Conservation (phyloP, 257 asterid species). For the Solanum pinnatisectum region DNA sequence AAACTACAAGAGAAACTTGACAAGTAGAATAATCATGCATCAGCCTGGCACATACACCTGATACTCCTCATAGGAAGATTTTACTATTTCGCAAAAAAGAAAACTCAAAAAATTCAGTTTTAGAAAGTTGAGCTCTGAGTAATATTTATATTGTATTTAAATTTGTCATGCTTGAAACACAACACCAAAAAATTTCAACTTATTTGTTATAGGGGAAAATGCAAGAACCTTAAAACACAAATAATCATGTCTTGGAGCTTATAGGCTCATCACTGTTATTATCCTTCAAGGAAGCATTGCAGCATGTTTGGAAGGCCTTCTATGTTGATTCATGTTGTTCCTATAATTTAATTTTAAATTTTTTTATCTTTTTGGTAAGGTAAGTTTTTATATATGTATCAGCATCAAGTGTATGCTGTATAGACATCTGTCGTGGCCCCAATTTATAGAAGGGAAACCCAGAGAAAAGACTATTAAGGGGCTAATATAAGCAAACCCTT, state of each 20-base stretch:
- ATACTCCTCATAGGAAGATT: not conserved
- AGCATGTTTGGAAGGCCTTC: not conserved
- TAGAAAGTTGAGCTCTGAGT: not conserved
- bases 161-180: not conserved
- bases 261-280: not conserved
- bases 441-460: not conserved
- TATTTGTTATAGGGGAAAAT: not conserved
- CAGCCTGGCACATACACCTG: not conserved
- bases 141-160: not conserved
- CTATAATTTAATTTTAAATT: not conserved
- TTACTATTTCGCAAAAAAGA: not conserved
- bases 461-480: not conserved
- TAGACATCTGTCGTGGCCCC: not conserved
- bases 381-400: not conserved
- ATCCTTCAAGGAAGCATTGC: not conserved
- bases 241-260: not conserved
- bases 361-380: not conserved
- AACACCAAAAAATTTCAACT: not conserved
- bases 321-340: not conserved
- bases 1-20: conserved; percentile 6
- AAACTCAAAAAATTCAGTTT: not conserved
- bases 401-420: not conserved
- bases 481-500: not conserved
- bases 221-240: not conserved
- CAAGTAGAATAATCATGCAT: not conserved